Conservation (phyloP, 2,329 filamentous ascomycete species). For the Curvularia spicifera region DNA sequence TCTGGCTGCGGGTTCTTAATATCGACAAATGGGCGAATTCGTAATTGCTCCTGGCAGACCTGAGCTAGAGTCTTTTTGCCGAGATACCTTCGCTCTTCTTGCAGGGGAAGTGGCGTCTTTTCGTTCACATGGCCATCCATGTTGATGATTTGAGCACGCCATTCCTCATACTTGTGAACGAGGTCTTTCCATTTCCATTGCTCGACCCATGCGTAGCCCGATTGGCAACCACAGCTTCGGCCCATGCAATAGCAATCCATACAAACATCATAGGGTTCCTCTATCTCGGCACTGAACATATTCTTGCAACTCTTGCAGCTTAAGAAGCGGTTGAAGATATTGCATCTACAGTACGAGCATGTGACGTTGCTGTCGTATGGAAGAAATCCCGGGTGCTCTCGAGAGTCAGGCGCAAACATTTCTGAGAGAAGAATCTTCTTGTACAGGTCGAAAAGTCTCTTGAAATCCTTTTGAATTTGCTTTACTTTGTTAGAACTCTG, state of each 20-base stretch:
- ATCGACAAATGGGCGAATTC: conserved; percentile 80
- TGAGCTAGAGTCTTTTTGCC: conserved; percentile 84
- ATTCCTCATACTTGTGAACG: conserved; percentile 77
- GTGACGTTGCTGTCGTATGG: conserved; percentile 90
- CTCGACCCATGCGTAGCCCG: conserved; percentile 86
- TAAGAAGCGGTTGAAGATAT: conserved; percentile 96
- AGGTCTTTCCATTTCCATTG: conserved; percentile 88
- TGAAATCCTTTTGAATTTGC: conserved; percentile 83
- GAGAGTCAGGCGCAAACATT: conserved; percentile 72
- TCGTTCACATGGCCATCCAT: conserved; percentile 71
- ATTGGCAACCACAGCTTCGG: conserved; percentile 87
- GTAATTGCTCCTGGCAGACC: conserved; percentile 90
- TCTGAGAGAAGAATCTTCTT: conserved; percentile 83
- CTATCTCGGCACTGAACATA: conserved; percentile 70
- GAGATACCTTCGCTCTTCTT: conserved; percentile 69
- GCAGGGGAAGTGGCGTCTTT: conserved; percentile 71
- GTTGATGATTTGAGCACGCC: conserved; percentile 78
- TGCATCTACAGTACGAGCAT: conserved; percentile 93
- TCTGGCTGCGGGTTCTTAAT: conserved; percentile 66
- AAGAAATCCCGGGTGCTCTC: conserved; percentile 76
- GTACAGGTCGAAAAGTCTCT: conserved; percentile 77
- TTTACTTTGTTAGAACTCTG: conserved; percentile 61
- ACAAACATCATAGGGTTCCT: conserved; percentile 91
- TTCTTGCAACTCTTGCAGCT: conserved; percentile 86
- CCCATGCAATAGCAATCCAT: conserved; percentile 99